Conservation (phyloP, 331 rosid species). For the Acacia pycnantha region DNA sequence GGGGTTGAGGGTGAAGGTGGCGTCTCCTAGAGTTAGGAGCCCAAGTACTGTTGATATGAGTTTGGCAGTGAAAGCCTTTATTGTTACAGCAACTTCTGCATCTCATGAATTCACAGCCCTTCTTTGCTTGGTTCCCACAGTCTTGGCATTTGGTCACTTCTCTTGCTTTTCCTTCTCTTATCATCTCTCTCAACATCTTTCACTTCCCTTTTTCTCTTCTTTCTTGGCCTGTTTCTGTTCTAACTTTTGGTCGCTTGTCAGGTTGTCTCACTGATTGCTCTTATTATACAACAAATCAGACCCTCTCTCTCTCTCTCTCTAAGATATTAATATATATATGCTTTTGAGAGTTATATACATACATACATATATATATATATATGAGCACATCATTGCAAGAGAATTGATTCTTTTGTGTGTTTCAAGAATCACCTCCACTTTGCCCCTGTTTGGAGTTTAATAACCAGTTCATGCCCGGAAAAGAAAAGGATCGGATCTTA, state of each 20-base stretch:
- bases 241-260: not conserved
- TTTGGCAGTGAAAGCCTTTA: slow-evolving; percentile 62
- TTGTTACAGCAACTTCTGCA: slow-evolving; percentile 74
- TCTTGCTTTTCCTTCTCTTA: slow-evolving; percentile 25
- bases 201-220: not conserved
- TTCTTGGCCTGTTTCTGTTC: not conserved
- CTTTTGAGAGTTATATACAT: not conserved
- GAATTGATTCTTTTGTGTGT: slow-evolving; percentile 29
- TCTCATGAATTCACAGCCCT: slow-evolving; percentile 58
- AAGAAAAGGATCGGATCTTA: not conserved
- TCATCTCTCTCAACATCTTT: slow-evolving; percentile 17
- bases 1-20: slow-evolving; percentile 21
- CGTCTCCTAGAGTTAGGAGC: slow-evolving; percentile 44
- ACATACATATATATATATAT: no score
- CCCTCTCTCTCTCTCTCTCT: not conserved
- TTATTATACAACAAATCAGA: not conserved
- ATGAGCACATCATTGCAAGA: not conserved
- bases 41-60: slow-evolving; percentile 73
- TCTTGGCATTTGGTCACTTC: slow-evolving; percentile 52
- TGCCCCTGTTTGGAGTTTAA: not conserved
- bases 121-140: slow-evolving; percentile 83
- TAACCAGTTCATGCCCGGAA: not conserved
- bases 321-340: not conserved
- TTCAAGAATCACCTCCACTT: slow-evolving; percentile 14
- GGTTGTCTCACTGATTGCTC: not conserved